phyloP scores from a whole-genome alignment of 2,329 filamentous ascomycete species.

The Talaromyces sp. region DNA sequence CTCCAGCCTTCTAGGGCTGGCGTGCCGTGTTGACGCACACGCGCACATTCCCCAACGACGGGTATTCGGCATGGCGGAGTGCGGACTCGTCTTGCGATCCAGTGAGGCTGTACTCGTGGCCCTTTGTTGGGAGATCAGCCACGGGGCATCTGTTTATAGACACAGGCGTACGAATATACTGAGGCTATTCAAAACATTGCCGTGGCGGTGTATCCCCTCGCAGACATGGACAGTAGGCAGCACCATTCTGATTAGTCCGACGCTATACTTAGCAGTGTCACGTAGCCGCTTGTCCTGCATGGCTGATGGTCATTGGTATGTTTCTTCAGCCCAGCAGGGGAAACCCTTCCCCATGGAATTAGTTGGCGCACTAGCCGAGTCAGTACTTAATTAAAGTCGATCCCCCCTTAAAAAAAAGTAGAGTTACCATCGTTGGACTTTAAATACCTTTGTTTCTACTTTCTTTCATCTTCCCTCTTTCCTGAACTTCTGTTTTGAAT shows the following conservation, averaged over 20 bases:
- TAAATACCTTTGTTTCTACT: conserved; percentile 3
- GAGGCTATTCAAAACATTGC: conserved; percentile 3
- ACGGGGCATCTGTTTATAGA: not conserved
- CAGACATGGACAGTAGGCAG: conserved; percentile 16
- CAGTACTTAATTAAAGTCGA: conserved; percentile 13
- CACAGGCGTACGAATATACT: not conserved
- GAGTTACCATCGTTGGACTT: conserved; percentile 7
- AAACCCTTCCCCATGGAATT: conserved; percentile 1
- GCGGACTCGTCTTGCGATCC: not conserved
- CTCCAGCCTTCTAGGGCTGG: conserved; percentile 16
- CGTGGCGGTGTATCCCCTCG: conserved; percentile 15
- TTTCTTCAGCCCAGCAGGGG: not conserved
- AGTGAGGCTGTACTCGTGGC: not conserved
- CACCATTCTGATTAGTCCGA: conserved; percentile 20
- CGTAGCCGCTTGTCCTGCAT: not conserved
- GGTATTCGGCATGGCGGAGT: not conserved
- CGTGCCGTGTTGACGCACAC: not conserved
- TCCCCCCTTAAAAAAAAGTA: conserved; percentile 18
- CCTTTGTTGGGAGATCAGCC: no score
- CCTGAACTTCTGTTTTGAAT: no score
- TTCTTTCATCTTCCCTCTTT: not conserved
- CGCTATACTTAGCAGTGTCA: conserved; percentile 19
- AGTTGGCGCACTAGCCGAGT: conserved; percentile 10
- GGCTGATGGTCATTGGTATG: conserved; percentile 7
- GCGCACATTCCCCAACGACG: not conserved